Evolutionary conservation across 768 basidiomycete genomes (phyloP), one percentile per base, ranked within the genome.

Genomic region (Mycena epipterygia): DNA sequence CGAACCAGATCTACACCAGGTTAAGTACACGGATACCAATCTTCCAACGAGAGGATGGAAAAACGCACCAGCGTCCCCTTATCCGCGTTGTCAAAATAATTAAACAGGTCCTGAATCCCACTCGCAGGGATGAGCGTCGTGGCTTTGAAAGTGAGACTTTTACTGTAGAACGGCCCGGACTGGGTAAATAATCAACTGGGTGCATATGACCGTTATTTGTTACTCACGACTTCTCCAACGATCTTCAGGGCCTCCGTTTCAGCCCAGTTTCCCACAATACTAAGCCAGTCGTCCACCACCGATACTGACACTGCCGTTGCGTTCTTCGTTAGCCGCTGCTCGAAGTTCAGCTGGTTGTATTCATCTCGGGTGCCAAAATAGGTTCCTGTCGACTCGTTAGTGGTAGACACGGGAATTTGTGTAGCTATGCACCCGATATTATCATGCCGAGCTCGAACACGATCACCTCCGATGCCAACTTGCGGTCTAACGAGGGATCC

Each of bases 101-200:
- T 30, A 33, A 74, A 74, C 23, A 74, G 48, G 25, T 59, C 46
- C 17, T 70, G 44, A 19, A 74, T 71, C 14, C 72, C 72, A 19
- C 8, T 42, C 21, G 8, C 35, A 3, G 72, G 72, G 25, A 73
- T 73, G 5, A 73, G 32, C 16, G 71, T 68, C 41, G 46, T 59
- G 19, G 70, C 55, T n/a, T 44, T 70, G 65, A 75, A 75, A 0
- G 74, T 64, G 11, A 75, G 68, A 13, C 58, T 66, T 65, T 75
- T 75, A 9, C 68, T 59, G 25, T 75, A 75, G 62, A 75, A 75
- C 30, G 74, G 56, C n/a, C 66, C 61, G 27, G 67, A 46, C 73
- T 74, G 21, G 25, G n/a, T 13, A 17, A 7, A 44, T 29, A 21
- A n/a, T 23, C 17, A 30, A 29, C 23, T 9, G n/a, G n/a, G 16